phyloP scores from a whole-genome alignment of 495 filamentous ascomycete species.

The Schizothecium vesticola region DNA sequence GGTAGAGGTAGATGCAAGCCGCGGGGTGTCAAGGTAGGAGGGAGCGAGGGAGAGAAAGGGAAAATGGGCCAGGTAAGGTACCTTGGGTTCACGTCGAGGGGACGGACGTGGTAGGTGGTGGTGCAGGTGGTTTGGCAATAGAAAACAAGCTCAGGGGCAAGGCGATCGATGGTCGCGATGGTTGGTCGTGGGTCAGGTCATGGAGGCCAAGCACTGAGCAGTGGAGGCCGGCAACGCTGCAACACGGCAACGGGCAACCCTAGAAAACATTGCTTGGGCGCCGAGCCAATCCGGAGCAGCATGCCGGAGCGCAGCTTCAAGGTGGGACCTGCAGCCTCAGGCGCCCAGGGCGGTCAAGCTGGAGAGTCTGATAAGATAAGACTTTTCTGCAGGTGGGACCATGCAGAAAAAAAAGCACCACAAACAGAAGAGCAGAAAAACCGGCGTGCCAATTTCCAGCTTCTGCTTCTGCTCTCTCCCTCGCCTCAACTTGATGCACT shows the following conservation, averaged over 20 bases:
- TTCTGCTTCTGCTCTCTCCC: slow-evolving; percentile 1
- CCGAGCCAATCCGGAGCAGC: not conserved
- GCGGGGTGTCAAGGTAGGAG: not conserved
- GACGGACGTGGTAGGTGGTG: not conserved
- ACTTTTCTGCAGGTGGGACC: slow-evolving; percentile 10
- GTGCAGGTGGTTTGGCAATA: not conserved
- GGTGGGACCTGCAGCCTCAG: not conserved
- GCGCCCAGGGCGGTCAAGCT: not conserved
- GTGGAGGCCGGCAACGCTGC: not conserved
- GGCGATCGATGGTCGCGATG: slow-evolving; percentile 6
- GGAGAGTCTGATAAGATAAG: slow-evolving; percentile 20
- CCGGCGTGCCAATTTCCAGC: slow-evolving; percentile 2
- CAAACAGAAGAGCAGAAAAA: not conserved
- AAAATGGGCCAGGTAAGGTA: not conserved
- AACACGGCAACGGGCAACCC: not conserved
- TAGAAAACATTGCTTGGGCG: slow-evolving; percentile 4
- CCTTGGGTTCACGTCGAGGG: not conserved
- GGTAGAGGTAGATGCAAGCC: not conserved
- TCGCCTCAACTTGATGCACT: not conserved
- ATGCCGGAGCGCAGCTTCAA: not conserved
- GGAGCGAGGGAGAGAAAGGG: not conserved
- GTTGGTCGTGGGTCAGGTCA: not conserved
- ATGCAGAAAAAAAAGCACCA: not conserved
- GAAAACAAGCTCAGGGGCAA: slow-evolving; percentile 3
- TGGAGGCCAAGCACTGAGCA: not conserved